Evolutionary conservation across 169 alveolate species (phyloP).

Genomic region (Plasmodium knowlesi): DNA sequence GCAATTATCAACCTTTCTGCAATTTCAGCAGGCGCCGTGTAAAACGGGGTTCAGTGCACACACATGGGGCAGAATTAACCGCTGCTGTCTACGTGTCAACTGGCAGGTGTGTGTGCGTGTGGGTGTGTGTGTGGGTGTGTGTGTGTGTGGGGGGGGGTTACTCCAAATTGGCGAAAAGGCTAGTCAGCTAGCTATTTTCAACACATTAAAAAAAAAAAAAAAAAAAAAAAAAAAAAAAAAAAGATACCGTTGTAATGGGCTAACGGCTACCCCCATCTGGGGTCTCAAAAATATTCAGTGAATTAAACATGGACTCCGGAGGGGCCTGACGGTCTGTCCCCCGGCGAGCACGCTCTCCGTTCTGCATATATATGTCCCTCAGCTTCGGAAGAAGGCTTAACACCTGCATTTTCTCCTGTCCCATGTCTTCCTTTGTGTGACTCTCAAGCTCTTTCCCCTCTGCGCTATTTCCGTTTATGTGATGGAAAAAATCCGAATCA

Average conservation of each 20-base stretch:
- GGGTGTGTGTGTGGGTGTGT: no score
- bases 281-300: slow-evolving; percentile 29
- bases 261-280: neutral
- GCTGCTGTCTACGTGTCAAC: neutral
- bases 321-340: neutral
- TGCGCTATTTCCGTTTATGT: neutral
- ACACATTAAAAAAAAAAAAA: neutral
- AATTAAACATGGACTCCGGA: neutral
- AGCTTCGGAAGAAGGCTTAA: slow-evolving; percentile 35
- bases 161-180: neutral
- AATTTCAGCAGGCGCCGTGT: neutral
- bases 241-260: neutral
- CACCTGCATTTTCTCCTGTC: slow-evolving; percentile 47
- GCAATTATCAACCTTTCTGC: neutral
- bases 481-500: neutral
- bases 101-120: neutral
- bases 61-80: neutral
- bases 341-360: neutral
- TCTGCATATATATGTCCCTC: slow-evolving; percentile 54
- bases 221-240: neutral
- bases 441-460: neutral
- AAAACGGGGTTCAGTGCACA: neutral
- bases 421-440: slow-evolving; percentile 16
- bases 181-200: neutral
- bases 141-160: no score